A percentile compares a stretch with the other conserved stretches of the same genome.
Evolutionary conservation across 345 rosid species (phyloP).

Genomic region (Brassica carinata): DNA sequence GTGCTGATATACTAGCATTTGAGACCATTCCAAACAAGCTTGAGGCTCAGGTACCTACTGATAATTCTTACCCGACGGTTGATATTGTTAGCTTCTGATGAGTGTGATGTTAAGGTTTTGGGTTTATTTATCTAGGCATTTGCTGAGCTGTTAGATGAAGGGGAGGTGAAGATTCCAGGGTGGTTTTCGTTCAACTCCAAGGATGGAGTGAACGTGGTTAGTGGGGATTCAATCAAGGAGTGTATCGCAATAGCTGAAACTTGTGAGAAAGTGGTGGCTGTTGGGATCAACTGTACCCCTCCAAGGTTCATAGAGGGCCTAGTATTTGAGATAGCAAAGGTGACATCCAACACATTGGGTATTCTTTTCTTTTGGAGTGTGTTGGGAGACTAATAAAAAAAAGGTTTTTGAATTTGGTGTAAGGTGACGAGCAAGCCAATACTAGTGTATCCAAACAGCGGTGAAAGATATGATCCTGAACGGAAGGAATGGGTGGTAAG

Average conservation of each 20-base stretch:
- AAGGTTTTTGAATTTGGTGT: conserved; percentile 12
- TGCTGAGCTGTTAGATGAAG: conserved; percentile 72
- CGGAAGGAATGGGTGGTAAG: conserved; percentile 82
- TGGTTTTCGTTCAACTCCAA: conserved; percentile 83
- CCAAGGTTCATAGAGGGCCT: conserved; percentile 74
- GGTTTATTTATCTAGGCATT: conserved; percentile 48
- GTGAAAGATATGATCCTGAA: conserved; percentile 70
- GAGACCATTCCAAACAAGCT: conserved; percentile 84
- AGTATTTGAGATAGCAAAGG: conserved; percentile 58
- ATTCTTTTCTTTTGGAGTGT: background rate
- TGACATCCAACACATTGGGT: background rate
- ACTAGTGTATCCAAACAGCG: conserved; percentile 78
- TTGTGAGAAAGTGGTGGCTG: conserved; percentile 66
- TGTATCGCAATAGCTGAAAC: conserved; percentile 65
- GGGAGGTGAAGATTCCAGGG: conserved; percentile 60
- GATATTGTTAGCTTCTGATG: background rate
- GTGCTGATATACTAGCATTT: conserved; percentile 77
- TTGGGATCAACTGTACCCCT: conserved; percentile 87
- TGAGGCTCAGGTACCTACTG: conserved; percentile 71
- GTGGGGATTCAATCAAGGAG: conserved; percentile 70
- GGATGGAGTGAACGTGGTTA: conserved; percentile 74
- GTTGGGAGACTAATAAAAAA: background rate
- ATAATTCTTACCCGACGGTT: background rate
- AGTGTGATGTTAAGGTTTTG: conserved; percentile 15
- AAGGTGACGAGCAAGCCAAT: conserved; percentile 77